Evolutionary conservation across 805 yeast genomes (phyloP), one percentile per base, ranked within the genome.

Genomic region (Candida parachauliodes): DNA sequence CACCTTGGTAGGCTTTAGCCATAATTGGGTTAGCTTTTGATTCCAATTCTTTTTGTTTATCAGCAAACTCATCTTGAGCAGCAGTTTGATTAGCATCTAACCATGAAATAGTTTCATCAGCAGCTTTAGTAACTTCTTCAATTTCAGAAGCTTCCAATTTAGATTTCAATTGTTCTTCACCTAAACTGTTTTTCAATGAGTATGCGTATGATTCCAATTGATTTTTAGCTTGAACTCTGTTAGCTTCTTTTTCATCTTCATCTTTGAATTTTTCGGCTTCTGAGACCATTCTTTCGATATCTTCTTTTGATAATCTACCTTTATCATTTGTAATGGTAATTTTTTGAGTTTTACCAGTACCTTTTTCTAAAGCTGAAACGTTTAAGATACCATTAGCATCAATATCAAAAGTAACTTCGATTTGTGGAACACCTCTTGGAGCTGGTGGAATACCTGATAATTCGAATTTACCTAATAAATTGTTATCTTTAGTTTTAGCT

Each of bases 211-310:
- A 86, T 77, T 89, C 97, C 62, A 91, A 80, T 57, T 83, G 89
- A 73, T 89, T 91, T 88, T 88, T 88, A 68, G 94, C 88, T 60
- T 78, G 87, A 54, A 89, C 81, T 76, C 98, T 88, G 50, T 80
- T 65, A 60, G 96, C 86, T 78, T 89, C 96, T 74, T 80, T 77
- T 70, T 88, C 97, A 70, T 89, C 96, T 70, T 89, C 95, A 53
- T 86, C 96, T 77, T 86, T 88, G 81, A 72, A 89, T 76, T 88
- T 89, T 76, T 91, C 97, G 57, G 97, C 98, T 70, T 91, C 97
- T 49, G 86, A 72, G 48, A 91, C 96, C 98, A 89, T 89, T 72
- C 89, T 84, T 75, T 91, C 97, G 56, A 89, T 89, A 62, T 89
- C 97, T 67, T 89, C 96, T 80, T 88, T 86, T 48, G 96, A 87